These are phyloP conservation scores for Ceratobasidium papillatum DNA, from an alignment of 1,284 basidiomycete species.

Conservation along the genomic window DNA sequence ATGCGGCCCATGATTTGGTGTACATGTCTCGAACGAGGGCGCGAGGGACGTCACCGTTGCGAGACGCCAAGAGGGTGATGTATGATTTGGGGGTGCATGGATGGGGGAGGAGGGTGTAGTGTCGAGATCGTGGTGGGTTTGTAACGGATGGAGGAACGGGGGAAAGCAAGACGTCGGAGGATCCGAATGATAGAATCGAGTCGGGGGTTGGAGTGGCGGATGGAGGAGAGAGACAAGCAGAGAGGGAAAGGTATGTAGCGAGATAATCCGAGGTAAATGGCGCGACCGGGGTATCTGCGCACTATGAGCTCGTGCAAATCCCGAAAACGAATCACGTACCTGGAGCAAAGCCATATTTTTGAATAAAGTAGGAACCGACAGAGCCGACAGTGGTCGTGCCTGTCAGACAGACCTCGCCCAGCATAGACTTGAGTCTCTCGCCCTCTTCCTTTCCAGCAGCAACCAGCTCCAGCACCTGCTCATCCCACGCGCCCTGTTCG, in stretches of 20 bases:
- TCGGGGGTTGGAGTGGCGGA: slow-evolving; percentile 57
- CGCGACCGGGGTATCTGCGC: slow-evolving; percentile 71
- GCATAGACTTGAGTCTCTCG: slow-evolving; percentile 70
- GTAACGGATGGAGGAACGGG: slow-evolving; percentile 75
- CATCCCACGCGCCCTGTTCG: slow-evolving; percentile 66
- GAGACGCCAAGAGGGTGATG: slow-evolving; percentile 28
- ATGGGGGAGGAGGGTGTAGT: slow-evolving; percentile 76
- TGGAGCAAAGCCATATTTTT: slow-evolving; percentile 79
- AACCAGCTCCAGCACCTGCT: slow-evolving; percentile 75
- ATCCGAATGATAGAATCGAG: slow-evolving; percentile 76
- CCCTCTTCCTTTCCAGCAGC: slow-evolving; percentile 74
- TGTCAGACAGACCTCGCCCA: slow-evolving; percentile 74
- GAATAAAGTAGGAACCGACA: slow-evolving; percentile 75
- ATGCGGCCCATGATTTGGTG: slow-evolving; percentile 88
- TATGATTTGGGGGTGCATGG: slow-evolving; percentile 23
- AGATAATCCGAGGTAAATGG: slow-evolving; percentile 79
- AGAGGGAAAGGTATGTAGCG: slow-evolving; percentile 76
- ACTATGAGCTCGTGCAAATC: background rate
- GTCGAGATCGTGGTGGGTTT: slow-evolving; percentile 56
- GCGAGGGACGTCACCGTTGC: slow-evolving; percentile 84
- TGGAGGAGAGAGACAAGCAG: slow-evolving; percentile 58
- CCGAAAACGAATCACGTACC: slow-evolving; percentile 57
- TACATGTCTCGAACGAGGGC: slow-evolving; percentile 87
- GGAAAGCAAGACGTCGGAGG: slow-evolving; percentile 77
- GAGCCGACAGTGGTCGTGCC: slow-evolving; percentile 70